Evolutionary conservation across 2,329 filamentous ascomycete genomes (phyloP).

Genomic region (Pseudogymnoascus sp.): DNA sequence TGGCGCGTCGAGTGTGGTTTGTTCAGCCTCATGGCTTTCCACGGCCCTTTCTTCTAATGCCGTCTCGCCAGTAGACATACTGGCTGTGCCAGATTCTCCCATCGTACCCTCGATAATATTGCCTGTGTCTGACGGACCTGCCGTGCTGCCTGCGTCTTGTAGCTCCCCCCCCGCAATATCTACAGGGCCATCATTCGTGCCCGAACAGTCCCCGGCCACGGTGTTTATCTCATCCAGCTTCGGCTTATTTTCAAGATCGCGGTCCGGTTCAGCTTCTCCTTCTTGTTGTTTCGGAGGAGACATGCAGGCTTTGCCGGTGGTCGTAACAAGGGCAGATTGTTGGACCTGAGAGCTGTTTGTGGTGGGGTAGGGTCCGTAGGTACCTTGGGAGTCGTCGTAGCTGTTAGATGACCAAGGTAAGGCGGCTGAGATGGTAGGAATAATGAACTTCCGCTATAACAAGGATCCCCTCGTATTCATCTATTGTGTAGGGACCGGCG

Average conservation of each 20-base stretch:
- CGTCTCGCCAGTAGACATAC: constrained; percentile 1
- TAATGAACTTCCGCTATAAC: not conserved
- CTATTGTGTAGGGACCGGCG: not conserved
- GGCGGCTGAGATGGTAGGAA: not conserved
- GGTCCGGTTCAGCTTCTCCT: constrained; percentile 6
- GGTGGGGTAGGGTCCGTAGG: not conserved
- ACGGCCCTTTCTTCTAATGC: not conserved
- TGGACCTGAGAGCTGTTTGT: not conserved
- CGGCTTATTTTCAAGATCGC: constrained; percentile 1
- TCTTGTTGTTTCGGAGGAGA: constrained; percentile 8
- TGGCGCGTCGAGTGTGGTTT: not conserved
- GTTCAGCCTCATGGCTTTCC: not conserved
- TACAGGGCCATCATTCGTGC: not conserved
- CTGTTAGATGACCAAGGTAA: not conserved
- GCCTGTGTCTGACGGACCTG: constrained; percentile 2
- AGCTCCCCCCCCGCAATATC: not conserved
- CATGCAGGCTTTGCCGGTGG: not conserved
- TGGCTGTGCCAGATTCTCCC: not conserved
- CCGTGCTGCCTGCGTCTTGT: not conserved
- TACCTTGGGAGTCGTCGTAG: constrained; percentile 4
- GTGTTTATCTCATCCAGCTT: not conserved
- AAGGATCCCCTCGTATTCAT: not conserved
- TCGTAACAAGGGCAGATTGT: not conserved
- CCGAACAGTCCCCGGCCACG: not conserved
- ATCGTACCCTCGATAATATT: not conserved